Base-by-base conservation (phyloP, 2,329 filamentous ascomycete species). In the Huntiella moniliformis region DNA sequence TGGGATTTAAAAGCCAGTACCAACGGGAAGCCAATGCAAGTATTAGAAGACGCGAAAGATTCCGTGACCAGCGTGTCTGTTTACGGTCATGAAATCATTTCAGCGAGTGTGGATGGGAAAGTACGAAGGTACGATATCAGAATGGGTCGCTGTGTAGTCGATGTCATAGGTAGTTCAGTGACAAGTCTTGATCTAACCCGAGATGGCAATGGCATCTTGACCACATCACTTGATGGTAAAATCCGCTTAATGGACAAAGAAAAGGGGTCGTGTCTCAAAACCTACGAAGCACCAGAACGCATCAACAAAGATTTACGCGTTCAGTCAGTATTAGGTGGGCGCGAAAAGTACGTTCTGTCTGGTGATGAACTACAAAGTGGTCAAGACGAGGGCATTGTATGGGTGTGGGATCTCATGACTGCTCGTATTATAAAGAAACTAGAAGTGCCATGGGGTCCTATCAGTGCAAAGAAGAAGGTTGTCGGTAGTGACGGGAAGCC, bases 361-460 rank as follows among this genome's bases (percentile, higher is more conserved):
- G 88, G 88, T 5, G 85, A 86, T 55, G 87, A 95, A 61, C 67
- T 72, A 45, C 55, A 53, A 1, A 58, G 50, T 15, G 34, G 46
- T 35, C 51, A 52, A 47, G 36, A 11, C 10, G 48, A 59, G 48
- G 82, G 81, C 2, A 67, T 68, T 55, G 61, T 86, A 5, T 78
- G 79, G 65, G 83, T 76, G 1, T 96, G 88, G 88, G 86, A 95
- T 62, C 64, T 93, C 15, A 59, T 94, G 46, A 79, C 71, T 4
- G 87, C 84, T 1, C 72, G 77, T 46, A 58, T 82, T 43, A 66
- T 74, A 48, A 74, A 80, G 31, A 74, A 66, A 52, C 61, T 94
- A 4, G 61, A 58, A 33, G 64, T 74, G 3, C 70, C 73, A 0
- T 74, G 71, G 72, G 71, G 71, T 1, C 68, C 69, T 3, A 55